A percentile compares a stretch with the other conserved stretches of the same genome.
These are phyloP conservation scores for Xylariales sp. DNA, from an alignment of 2,329 filamentous ascomycete species.

Conservation along the genomic window DNA sequence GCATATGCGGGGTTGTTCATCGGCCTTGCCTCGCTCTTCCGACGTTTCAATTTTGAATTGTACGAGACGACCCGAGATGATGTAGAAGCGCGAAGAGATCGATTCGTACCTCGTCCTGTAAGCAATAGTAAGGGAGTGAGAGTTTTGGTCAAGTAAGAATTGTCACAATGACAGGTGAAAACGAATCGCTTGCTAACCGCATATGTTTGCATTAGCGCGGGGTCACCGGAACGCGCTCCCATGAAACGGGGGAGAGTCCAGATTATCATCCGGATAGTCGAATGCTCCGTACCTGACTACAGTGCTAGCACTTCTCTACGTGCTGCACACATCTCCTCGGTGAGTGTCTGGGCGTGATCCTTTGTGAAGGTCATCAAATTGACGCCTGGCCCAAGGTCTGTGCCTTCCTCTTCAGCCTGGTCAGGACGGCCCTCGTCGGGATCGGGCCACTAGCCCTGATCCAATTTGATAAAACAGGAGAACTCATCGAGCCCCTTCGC, in stretches of 20 bases:
- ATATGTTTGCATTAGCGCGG: no score
- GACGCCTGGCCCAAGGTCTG: conserved; percentile 7
- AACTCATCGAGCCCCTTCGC: no score
- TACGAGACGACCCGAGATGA: conserved; percentile 7
- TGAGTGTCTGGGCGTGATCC: background rate
- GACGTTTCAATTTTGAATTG: conserved; percentile 10
- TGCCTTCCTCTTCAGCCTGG: conserved; percentile 3
- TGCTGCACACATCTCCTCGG: background rate
- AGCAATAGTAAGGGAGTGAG: conserved; percentile 4
- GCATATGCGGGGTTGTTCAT: conserved; percentile 21
- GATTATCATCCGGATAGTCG: no score
- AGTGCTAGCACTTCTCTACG: background rate
- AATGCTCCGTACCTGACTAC: no score
- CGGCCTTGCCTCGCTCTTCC: conserved; percentile 11
- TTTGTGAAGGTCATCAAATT: conserved; percentile 6
- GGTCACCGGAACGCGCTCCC: no score
- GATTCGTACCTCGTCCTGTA: conserved; percentile 5
- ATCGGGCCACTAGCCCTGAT: conserved; percentile 2
- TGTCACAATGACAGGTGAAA: no score
- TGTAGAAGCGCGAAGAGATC: conserved; percentile 4
- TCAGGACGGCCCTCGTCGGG: background rate
- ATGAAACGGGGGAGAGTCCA: no score
- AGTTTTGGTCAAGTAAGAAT: background rate
- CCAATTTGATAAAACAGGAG: background rate
- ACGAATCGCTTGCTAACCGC: no score